These are phyloP conservation scores for Cyclanthera cordifolia DNA, from an alignment of 306 rosid genomes.

Conservation along the genomic window DNA sequence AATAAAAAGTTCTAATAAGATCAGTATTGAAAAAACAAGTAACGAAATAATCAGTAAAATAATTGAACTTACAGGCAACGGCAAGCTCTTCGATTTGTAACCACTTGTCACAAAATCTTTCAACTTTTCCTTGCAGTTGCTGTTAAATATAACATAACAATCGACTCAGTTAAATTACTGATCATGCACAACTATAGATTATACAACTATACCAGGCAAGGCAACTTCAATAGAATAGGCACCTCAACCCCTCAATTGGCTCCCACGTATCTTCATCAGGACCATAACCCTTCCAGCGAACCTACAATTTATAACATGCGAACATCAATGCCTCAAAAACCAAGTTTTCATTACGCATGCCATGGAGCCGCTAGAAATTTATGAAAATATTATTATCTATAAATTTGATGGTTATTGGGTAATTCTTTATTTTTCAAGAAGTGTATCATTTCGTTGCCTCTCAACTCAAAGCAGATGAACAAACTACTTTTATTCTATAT, in stretches of 20 bases:
- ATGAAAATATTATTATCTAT: too few species aligned
- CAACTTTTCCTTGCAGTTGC: conserved; percentile 41
- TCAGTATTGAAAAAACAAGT: background rate
- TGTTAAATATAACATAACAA: conserved; percentile 15
- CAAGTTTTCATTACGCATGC: background rate
- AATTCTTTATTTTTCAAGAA: too few species aligned
- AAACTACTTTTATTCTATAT: too few species aligned
- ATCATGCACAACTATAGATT: background rate
- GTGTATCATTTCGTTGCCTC: too few species aligned
- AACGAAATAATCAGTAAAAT: background rate
- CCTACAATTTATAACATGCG: conserved; percentile 25
- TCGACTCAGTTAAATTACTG: background rate
- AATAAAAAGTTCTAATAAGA: background rate
- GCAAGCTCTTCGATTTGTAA: conserved; percentile 34
- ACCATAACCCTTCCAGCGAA: conserved; percentile 70
- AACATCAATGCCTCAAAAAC: background rate
- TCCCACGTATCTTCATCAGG: conserved; percentile 65
- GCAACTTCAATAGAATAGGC: background rate
- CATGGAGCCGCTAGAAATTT: background rate
- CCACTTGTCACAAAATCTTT: conserved; percentile 38
- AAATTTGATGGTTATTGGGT: too few species aligned
- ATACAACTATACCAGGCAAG: background rate
- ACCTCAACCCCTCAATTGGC: conserved; percentile 56
- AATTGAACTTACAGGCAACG: conserved; percentile 47
- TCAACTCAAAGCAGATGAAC: too few species aligned